Evolutionary conservation across 805 yeast genomes (phyloP).

Genomic region (Scheffersomyces ergatensis): DNA sequence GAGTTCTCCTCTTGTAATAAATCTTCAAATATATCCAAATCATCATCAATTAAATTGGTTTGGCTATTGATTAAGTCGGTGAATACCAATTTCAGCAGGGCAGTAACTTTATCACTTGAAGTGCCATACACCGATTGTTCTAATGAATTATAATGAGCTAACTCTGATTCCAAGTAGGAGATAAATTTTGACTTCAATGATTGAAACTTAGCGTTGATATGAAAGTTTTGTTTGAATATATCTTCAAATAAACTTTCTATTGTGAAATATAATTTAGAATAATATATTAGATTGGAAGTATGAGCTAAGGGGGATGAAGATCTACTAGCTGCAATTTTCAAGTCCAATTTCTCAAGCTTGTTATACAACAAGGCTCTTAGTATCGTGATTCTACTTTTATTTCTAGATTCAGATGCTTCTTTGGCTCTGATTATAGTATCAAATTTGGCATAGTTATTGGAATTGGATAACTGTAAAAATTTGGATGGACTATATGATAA

Average conservation of each 20-base stretch:
- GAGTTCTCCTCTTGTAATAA: slow-evolving; percentile 8
- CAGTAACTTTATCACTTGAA: slow-evolving; percentile 15
- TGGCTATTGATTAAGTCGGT: slow-evolving; percentile 6
- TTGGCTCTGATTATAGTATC: slow-evolving; percentile 15
- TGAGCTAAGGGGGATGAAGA: slow-evolving; percentile 17
- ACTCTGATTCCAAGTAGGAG: slow-evolving; percentile 20
- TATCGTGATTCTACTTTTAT: slow-evolving; percentile 18
- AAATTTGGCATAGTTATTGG: slow-evolving; percentile 15
- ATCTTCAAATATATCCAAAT: slow-evolving; percentile 13
- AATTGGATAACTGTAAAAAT: slow-evolving; percentile 23
- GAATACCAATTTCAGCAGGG: slow-evolving; percentile 11
- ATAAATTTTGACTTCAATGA: slow-evolving; percentile 22
- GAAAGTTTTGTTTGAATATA: slow-evolving; percentile 10
- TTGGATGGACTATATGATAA: slow-evolving; percentile 29
- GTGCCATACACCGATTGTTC: slow-evolving; percentile 10
- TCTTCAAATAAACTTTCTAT: slow-evolving; percentile 21
- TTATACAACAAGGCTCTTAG: slow-evolving; percentile 29
- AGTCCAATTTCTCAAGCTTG: slow-evolving; percentile 26
- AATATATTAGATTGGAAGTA: slow-evolving; percentile 25
- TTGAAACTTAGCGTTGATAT: slow-evolving; percentile 12
- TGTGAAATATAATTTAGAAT: slow-evolving; percentile 33
- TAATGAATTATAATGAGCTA: slow-evolving; percentile 20
- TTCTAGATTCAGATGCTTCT: slow-evolving; percentile 16
- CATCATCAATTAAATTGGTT: slow-evolving; percentile 7
- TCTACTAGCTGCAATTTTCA: slow-evolving; percentile 14